phyloP scores from a whole-genome alignment of 83 land plant species.

The Picea abies region DNA sequence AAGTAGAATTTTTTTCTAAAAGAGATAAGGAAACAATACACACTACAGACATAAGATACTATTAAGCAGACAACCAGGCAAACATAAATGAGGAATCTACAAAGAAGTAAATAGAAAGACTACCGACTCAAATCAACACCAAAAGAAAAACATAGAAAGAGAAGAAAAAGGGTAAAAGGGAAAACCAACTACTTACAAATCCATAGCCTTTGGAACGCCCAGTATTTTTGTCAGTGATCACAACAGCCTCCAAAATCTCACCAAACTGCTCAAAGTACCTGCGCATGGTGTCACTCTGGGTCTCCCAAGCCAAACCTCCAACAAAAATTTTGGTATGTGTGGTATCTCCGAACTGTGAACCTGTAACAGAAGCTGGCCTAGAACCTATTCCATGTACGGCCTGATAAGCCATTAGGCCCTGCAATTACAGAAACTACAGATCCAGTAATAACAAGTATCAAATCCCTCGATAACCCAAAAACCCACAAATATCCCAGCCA shows the following conservation, averaged over 20 bases:
- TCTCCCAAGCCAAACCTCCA: conserved; percentile 71
- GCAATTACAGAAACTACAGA: not conserved
- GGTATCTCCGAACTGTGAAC: conserved; percentile 55
- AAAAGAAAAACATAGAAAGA: conserved; percentile 2
- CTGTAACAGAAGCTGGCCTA: conserved; percentile 15
- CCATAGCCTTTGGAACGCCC: conserved; percentile 73
- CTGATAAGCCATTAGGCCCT: conserved; percentile 9
- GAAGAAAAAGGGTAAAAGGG: not conserved
- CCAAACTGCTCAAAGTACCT: conserved; percentile 65
- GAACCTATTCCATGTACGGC: not conserved
- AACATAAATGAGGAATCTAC: not conserved
- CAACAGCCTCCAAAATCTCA: conserved; percentile 66
- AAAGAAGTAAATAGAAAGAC: not conserved
- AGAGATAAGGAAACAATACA: not conserved
- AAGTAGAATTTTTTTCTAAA: too few relatives aligned
- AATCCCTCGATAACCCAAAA: not conserved
- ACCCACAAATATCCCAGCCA: not conserved
- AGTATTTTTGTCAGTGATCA: conserved; percentile 63
- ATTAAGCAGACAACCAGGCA: not conserved
- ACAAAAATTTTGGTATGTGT: conserved; percentile 65
- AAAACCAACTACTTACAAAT: conserved; percentile 41
- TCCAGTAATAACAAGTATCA: not conserved
- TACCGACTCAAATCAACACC: not conserved
- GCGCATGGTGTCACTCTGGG: conserved; percentile 57
- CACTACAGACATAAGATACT: not conserved